Base-by-base conservation (phyloP, 1,284 basidiomycete genomes). In the Schizophyllum commune region DNA sequence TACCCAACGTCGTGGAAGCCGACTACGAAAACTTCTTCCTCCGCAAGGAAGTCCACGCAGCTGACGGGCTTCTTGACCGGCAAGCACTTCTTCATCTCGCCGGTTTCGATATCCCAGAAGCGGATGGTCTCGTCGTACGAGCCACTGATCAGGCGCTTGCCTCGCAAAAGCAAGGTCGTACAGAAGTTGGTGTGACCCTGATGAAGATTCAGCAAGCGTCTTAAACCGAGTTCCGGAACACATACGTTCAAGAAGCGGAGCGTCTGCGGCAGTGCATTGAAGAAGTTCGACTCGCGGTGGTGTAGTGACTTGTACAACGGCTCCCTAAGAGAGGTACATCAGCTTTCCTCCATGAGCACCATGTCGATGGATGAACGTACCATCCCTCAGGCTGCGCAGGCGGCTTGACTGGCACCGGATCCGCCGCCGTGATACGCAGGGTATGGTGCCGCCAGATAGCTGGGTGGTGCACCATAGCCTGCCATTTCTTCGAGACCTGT, bases 1-100 rank as follows among this genome's bases (percentile, higher is more conserved):
- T 73, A 89, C 82, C 94, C 94, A 59, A 95, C 88, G 68, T 96
- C 94, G 66, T 96, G 93, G 72, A 94, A 93, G 0, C 94, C 94
- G 21, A 92, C 92, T 9, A 93, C 93, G 63, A 96, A 89, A 1
- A 96, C 89, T 78, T 92, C 88, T 74, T 94, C 90, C 55, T 91
- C 88, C 0, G 85, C 82, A 63, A 93, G 76, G 72, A 91, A 96
- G 71, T 96, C 93, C 52, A 96, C 84, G 72, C 94, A 96, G 61
- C 92, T 92, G 55, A 95, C 91, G 1, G 92, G 89, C 68, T 93
- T 94, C 79, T 87, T 93, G 52, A 88, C 89, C 61, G 86, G 81
- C 56, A 93, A 70, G 65, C 88, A 91, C 68, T 91, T 92, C 74
- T 86, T 87, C 80, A 91, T 85, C 69, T 88, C 86, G 5, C 89